Base-by-base conservation (phyloP, 106 monocot species). In the Dendrobium officinale region DNA sequence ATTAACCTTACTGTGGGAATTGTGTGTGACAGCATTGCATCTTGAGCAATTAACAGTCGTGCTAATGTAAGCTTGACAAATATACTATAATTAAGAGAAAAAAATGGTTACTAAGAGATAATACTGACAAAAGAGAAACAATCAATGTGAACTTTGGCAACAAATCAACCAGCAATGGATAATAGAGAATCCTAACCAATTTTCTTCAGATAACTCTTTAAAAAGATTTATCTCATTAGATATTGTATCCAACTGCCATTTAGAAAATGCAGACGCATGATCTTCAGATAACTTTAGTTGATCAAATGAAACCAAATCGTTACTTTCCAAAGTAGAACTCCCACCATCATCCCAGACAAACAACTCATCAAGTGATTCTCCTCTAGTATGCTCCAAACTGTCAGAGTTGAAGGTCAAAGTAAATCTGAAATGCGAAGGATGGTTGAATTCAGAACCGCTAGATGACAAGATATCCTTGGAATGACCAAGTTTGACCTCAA, bases 61-160 rank as follows among this genome's bases (percentile, higher is more conserved):
- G 95, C 95, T 51, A 99, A 67, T 45, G 87, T 93, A 64, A 95
- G 81, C 74, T 91, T 99, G 59, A 83, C 87, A 90, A 99, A 95
- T 85, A 95, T 95, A 81, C 98, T 99, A 81, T 80, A 88, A 78
- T 68, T 43, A 72, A 45, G 27, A 67, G 70, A 33, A 64, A 48
- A 26, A 26, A 79, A 8, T 61, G 51, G 15, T 42, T 42, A 79
- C 19, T 41, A 1, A 44, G 4, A 70, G n/a, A 55, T 22, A 77
- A 42, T 67, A 43, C 74, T 42, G 22, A 31, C 80, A 85, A 19
- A 11, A 74, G 6, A 72, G 19, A 72, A 24, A 75, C 6, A 67
- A 42, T 42, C 15, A 75, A 18, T 9, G 9, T 80, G 22, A 61
- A 61, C 61, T 61, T 61, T 22, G 22, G 19, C 76, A 58, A 3